Evolutionary conservation across 495 filamentous ascomycete species (phyloP).

Genomic region (Staphylotrichum tortipilum): DNA sequence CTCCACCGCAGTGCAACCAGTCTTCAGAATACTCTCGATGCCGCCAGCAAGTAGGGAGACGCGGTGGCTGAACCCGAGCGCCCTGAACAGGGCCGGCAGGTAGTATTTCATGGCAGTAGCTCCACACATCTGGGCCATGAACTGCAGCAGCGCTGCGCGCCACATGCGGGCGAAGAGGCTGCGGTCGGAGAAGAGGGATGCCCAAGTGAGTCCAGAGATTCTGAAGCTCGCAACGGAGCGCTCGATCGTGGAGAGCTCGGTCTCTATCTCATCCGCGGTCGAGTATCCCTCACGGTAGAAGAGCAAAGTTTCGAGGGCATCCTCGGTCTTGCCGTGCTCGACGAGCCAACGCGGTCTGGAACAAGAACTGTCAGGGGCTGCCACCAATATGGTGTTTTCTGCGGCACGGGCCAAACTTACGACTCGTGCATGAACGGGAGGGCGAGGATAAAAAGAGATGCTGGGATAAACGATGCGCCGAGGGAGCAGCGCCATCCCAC

Average conservation of each 20-base stretch:
- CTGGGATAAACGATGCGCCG: constrained; percentile 37
- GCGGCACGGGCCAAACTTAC: no score
- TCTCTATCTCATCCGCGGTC: constrained; percentile 25
- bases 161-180: constrained; percentile 36
- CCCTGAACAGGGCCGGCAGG: constrained; percentile 40
- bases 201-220: constrained; percentile 27
- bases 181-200: constrained; percentile 30
- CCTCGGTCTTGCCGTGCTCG: constrained; percentile 31
- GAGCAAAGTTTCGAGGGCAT: constrained; percentile 29
- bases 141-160: constrained; percentile 41
- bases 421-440: constrained; percentile 44
- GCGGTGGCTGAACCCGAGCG: constrained; percentile 36
- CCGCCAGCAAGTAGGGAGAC: constrained; percentile 40
- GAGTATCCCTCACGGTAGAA: constrained; percentile 40
- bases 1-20: constrained; percentile 41
- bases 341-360: constrained; percentile 42
- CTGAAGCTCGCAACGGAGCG: constrained; percentile 28
- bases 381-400: no score
- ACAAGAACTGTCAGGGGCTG: not conserved
- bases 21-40: constrained; percentile 45
- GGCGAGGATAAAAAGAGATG: constrained; percentile 33
- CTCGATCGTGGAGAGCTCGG: constrained; percentile 31
- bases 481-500: constrained; percentile 42
- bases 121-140: constrained; percentile 49
- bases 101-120: constrained; percentile 50